These are phyloP conservation scores for Margaritispora aquatica DNA, from an alignment of 495 filamentous ascomycete species.

Conservation along the genomic window DNA sequence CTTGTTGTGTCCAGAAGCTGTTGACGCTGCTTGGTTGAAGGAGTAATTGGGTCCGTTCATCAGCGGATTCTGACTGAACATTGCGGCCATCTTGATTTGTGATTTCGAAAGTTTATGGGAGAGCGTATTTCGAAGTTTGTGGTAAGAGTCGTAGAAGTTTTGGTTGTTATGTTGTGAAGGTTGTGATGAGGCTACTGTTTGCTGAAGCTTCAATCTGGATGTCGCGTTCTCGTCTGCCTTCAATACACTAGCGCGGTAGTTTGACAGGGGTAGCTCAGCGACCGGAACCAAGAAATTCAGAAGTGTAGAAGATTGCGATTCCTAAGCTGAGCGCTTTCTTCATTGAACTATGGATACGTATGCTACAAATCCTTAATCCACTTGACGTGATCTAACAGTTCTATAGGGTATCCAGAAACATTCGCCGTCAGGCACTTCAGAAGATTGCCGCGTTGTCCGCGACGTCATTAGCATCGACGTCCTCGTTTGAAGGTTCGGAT, in stretches of 20 bases:
- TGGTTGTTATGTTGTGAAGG: neutral
- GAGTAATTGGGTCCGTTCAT: conserved; percentile 57
- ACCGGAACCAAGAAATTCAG: neutral
- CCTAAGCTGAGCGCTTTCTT: neutral
- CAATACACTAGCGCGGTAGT: conserved; percentile 15
- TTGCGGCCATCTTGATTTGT: conserved; percentile 37
- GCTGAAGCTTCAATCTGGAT: neutral
- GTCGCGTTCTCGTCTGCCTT: neutral
- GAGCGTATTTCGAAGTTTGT: neutral
- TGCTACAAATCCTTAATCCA: neutral
- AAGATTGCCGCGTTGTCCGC: conserved; percentile 63
- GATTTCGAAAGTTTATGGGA: neutral
- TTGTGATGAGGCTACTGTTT: neutral
- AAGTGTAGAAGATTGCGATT: neutral
- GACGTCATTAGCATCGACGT: conserved; percentile 32
- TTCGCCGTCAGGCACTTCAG: conserved; percentile 59
- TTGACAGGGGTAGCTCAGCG: conserved; percentile 15
- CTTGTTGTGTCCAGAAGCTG: conserved; percentile 36
- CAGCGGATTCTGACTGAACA: conserved; percentile 57
- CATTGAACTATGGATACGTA: conserved; percentile 17
- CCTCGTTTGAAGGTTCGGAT: conserved; percentile 53
- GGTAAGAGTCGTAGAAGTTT: neutral
- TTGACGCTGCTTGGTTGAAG: conserved; percentile 44
- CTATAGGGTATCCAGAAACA: conserved; percentile 27
- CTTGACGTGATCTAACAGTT: conserved; percentile 1